Percentiles rank a stretch among this genome's conserved stretches.
These are phyloP conservation scores for Cutaneotrichosporon sp. DNA, from an alignment of 1,284 basidiomycete species.

Conservation along the genomic window DNA sequence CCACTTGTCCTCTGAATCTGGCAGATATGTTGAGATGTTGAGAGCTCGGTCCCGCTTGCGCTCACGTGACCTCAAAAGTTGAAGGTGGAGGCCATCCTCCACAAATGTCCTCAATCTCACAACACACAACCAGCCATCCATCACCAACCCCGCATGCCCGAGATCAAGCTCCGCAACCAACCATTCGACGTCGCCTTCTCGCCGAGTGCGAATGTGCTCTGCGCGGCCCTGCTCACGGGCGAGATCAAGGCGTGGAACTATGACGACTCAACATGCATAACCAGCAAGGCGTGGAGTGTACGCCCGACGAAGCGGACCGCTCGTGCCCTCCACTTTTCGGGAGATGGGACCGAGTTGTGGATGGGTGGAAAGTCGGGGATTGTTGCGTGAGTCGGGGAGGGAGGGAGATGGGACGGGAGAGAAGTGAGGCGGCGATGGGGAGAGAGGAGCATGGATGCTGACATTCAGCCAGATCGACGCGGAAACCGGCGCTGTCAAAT, in stretches of 20 bases:
- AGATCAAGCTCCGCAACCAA: constrained; percentile 56
- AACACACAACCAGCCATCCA: background rate
- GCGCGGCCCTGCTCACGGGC: constrained; percentile 76
- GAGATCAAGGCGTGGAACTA: constrained; percentile 74
- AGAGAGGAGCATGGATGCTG: background rate
- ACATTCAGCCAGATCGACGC: constrained; percentile 2
- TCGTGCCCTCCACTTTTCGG: constrained; percentile 65
- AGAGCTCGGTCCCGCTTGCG: background rate
- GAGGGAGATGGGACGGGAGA: background rate
- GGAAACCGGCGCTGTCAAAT: background rate
- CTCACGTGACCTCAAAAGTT: constrained; percentile 8
- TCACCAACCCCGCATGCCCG: constrained; percentile 40
- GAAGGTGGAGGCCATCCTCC: constrained; percentile 10
- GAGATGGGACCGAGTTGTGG: constrained; percentile 67
- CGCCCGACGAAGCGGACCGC: constrained; percentile 63
- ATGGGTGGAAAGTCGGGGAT: constrained; percentile 80
- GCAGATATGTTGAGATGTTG: too few relatives aligned
- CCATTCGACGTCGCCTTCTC: constrained; percentile 89
- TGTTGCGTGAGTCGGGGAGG: constrained; percentile 64
- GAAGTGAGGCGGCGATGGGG: background rate
- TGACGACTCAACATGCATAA: constrained; percentile 60
- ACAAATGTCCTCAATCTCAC: background rate
- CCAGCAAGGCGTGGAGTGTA: constrained; percentile 41
- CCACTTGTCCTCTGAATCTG: too few relatives aligned
- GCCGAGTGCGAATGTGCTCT: constrained; percentile 67